Evolutionary conservation across 2,329 filamentous ascomycete species (phyloP).

Genomic region (Penicillium verrucosum): DNA sequence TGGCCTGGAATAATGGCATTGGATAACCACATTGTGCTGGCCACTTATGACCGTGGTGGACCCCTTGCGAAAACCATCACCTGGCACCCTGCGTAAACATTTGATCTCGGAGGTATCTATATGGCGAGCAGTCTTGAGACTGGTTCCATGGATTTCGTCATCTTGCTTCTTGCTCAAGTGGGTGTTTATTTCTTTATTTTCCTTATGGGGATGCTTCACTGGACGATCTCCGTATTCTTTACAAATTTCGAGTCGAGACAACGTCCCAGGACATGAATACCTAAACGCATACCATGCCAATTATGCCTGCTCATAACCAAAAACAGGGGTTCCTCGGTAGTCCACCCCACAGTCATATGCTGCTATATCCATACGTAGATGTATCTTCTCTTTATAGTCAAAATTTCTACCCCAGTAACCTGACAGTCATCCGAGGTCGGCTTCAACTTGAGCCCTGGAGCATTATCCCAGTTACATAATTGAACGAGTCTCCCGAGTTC

Average conservation of each 20-base stretch:
- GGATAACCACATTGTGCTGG: slow-evolving; percentile 27
- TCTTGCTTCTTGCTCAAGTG: not conserved
- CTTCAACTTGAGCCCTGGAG: not conserved
- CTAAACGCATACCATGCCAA: not conserved
- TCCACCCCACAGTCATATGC: not conserved
- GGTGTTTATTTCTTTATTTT: no score
- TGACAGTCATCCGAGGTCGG: not conserved
- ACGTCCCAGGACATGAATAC: not conserved
- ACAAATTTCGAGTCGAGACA: not conserved
- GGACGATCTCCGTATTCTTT: not conserved
- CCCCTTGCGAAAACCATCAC: slow-evolving; percentile 27
- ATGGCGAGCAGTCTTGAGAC: not conserved
- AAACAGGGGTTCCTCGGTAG: not conserved
- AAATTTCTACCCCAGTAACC: not conserved
- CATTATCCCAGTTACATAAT: not conserved
- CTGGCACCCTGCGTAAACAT: slow-evolving; percentile 18
- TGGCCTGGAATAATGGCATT: slow-evolving; percentile 42
- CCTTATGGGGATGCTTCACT: not conserved
- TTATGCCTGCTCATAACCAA: no score
- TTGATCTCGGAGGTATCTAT: not conserved
- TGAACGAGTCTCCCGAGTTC: no score
- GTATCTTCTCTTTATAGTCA: not conserved
- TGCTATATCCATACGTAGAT: not conserved
- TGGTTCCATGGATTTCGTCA: not conserved
- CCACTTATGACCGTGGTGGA: slow-evolving; percentile 31